These are phyloP conservation scores for Phytophthora pisi DNA, from an alignment of 352 stramenopile genomes.

Conservation along the genomic window DNA sequence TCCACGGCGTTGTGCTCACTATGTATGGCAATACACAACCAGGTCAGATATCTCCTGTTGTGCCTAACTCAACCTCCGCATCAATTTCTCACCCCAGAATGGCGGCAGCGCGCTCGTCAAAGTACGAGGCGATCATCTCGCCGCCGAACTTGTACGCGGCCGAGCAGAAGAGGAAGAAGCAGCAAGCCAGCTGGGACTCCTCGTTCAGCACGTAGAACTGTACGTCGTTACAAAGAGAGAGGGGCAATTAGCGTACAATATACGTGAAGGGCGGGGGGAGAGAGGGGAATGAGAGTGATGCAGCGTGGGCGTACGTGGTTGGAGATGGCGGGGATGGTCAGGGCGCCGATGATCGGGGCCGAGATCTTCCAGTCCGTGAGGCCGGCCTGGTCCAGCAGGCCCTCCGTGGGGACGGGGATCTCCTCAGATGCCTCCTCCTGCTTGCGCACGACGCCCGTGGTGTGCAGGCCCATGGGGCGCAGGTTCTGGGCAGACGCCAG, in stretches of 20 bases:
- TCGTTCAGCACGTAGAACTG: slow-evolving; percentile 89
- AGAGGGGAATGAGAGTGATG: background rate
- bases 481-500: slow-evolving; percentile 47
- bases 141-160: slow-evolving; percentile 88
- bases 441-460: slow-evolving; percentile 57
- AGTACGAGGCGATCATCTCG: slow-evolving; percentile 85
- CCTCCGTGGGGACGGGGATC: slow-evolving; percentile 48
- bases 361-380: slow-evolving; percentile 89
- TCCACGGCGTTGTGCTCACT: slow-evolving; percentile 88
- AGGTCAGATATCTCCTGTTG: slow-evolving; percentile 3
- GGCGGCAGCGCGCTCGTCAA: slow-evolving; percentile 73
- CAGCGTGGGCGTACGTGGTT: slow-evolving; percentile 65
- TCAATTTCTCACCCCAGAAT: slow-evolving; percentile 65
- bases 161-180: slow-evolving; percentile 87
- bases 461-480: slow-evolving; percentile 62
- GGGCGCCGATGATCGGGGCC: slow-evolving; percentile 67
- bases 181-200: slow-evolving; percentile 84
- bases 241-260: slow-evolving; percentile 4
- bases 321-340: slow-evolving; percentile 77
- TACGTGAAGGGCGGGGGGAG: background rate
- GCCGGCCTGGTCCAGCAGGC: slow-evolving; percentile 66
- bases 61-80: background rate
- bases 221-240: slow-evolving; percentile 6
- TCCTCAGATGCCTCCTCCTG: slow-evolving; percentile 56
- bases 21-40: background rate